A percentile compares a stretch with the other conserved stretches of the same genome.
phyloP scores from a whole-genome alignment of 768 basidiomycete genomes.

The Leucosporidium creatinivorum region DNA sequence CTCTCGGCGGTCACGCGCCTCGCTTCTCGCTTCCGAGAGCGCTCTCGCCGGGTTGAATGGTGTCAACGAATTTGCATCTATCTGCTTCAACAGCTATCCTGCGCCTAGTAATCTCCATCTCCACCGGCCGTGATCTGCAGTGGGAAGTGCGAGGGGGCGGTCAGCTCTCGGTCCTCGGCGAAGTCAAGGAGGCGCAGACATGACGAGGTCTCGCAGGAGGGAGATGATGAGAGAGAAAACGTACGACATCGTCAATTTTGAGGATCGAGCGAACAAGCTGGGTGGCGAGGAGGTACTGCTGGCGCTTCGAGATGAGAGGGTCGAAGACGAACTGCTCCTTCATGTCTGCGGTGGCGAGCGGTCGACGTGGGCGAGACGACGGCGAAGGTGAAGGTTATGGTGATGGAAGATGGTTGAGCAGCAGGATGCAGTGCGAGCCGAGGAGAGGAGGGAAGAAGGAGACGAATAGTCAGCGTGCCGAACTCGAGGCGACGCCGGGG shows the following conservation, averaged over 20 bases:
- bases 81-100: no score
- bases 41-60: no score
- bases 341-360: conserved; percentile 63
- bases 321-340: conserved; percentile 95
- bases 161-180: no score
- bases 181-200: no score
- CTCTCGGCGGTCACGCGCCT: no score
- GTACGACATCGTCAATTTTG: conserved; percentile 37
- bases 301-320: conserved; percentile 91
- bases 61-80: no score
- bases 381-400: neutral
- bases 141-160: no score
- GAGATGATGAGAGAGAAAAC: neutral
- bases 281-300: conserved; percentile 94
- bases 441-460: neutral
- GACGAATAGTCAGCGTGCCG: neutral
- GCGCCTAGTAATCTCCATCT: no score
- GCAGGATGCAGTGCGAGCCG: neutral
- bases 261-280: conserved; percentile 51
- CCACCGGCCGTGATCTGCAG: no score
- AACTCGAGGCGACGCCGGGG: neutral
- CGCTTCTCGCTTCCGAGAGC: no score
- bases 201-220: no score
- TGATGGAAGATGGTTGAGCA: neutral
- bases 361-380: neutral